Percentiles rank a stretch among this genome's conserved stretches.
These are phyloP conservation scores for Leptodermis oblonga DNA, from an alignment of 257 asterid genomes.

Conservation along the genomic window DNA sequence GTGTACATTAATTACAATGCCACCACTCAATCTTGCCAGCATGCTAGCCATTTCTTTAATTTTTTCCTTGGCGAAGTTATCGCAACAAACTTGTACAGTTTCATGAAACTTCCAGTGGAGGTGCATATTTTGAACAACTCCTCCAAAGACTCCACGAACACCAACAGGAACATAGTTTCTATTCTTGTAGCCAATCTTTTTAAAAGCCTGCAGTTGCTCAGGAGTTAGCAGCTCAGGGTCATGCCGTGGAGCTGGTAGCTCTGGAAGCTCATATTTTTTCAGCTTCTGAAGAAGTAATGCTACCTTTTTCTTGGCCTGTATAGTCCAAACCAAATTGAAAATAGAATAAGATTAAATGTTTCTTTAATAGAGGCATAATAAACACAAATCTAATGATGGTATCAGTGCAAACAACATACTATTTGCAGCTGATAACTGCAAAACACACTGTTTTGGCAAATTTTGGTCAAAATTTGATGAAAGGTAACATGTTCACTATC, in stretches of 20 bases:
- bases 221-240: constrained; percentile 90
- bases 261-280: constrained; percentile 92
- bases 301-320: constrained; percentile 95
- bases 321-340: constrained; percentile 25
- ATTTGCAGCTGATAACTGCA: background rate
- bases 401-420: background rate
- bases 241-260: constrained; percentile 87
- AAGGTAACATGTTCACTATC: background rate
- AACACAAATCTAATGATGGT: background rate
- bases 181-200: constrained; percentile 86
- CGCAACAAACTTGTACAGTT: constrained; percentile 95
- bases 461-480: background rate
- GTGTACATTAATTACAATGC: constrained; percentile 79
- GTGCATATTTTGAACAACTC: constrained; percentile 98
- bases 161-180: constrained; percentile 95
- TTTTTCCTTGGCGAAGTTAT: constrained; percentile 88
- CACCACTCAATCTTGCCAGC: constrained; percentile 94
- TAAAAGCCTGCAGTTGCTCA: constrained; percentile 89
- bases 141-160: constrained; percentile 98
- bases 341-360: background rate
- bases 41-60: constrained; percentile 92
- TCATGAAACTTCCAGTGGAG: constrained; percentile 99
- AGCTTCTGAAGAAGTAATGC: constrained; percentile 94
- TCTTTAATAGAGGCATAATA: too few species aligned
- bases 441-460: background rate